phyloP scores from a whole-genome alignment of 2,329 filamentous ascomycete genomes.

The Rhynchosporium graminicola region DNA sequence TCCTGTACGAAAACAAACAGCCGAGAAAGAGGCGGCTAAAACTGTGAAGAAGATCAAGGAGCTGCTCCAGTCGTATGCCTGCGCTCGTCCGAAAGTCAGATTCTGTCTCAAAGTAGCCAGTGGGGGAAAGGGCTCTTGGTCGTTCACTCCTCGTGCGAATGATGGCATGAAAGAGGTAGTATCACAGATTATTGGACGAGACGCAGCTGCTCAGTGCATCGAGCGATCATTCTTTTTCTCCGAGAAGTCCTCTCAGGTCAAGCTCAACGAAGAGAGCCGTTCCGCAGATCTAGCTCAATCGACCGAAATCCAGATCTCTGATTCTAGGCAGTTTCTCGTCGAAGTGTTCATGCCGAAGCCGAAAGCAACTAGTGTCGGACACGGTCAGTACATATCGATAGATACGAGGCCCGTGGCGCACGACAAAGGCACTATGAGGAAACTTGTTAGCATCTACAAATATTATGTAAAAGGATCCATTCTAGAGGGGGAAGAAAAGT shows the following conservation, averaged over 20 bases:
- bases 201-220: conserved; percentile 56
- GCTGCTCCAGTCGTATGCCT: conserved; percentile 63
- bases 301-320: not conserved
- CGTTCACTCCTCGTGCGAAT: conserved; percentile 58
- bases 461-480: conserved; percentile 46
- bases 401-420: conserved; percentile 65
- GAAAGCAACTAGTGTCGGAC: conserved; percentile 49
- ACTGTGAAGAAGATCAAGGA: conserved; percentile 58
- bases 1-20: conserved; percentile 63
- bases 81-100: conserved; percentile 64
- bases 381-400: conserved; percentile 65
- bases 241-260: conserved; percentile 11
- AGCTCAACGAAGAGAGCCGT: not conserved
- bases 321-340: conserved; percentile 45
- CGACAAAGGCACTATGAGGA: conserved; percentile 58
- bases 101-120: conserved; percentile 62
- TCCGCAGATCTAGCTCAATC: not conserved
- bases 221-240: conserved; percentile 38
- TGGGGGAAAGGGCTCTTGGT: conserved; percentile 54
- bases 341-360: conserved; percentile 59
- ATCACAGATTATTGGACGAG: conserved; percentile 61
- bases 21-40: conserved; percentile 59
- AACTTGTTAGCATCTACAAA: conserved; percentile 56
- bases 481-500: conserved; percentile 29
- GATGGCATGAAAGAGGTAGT: conserved; percentile 57